Base-by-base conservation (phyloP, 1,284 basidiomycete genomes). In the Ustilago cynodontis region DNA sequence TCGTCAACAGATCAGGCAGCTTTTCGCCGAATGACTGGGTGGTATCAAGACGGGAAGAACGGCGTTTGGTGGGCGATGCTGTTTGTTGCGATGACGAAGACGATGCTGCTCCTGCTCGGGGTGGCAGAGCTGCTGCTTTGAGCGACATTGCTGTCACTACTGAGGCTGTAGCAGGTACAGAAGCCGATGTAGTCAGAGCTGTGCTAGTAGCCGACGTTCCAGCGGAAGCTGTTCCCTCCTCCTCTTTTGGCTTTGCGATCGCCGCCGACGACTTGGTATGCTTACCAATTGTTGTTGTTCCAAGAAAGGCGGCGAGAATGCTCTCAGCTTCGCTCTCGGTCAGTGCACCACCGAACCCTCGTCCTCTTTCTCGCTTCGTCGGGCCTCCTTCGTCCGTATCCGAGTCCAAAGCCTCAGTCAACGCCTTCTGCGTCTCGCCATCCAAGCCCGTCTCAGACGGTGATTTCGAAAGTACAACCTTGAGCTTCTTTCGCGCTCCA, bases 11-110 rank as follows among this genome's bases (percentile, higher is more conserved):
- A n/a, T 76, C 73, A 3, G 73, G 73, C 16, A 71, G 53, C 47
- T 71, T 76, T 31, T 76, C 73, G 29, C 73, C 73, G 20, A 76
- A 76, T 18, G 68, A 63, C 49, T 76, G 73, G 3, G 64, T 66
- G 2, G 67, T 60, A 9, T 65, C 58, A 1, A 65, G 54, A 2
- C 73, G 60, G 22, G 64, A 49, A 3, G 73, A 76, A 3, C 73
- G 60, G 18, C 67, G 57, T 47, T 66, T 71, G 24, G 59, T 62
- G 2, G 33, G 52, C 14, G 65, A 61, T 0, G 35, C n/a, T 4
- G 33, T 35, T 22, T 28, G 60, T 33, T 47, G 13, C 20, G 31
- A 29, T 41, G 50, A 33, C 18, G 29, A 11, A 4, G 50, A 33
- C 18, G 29, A 11, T 5, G 52, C n/a, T 37, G 35, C 35, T 37